Conservation (phyloP, 768 basidiomycete species). For the Lenzites betulinus region DNA sequence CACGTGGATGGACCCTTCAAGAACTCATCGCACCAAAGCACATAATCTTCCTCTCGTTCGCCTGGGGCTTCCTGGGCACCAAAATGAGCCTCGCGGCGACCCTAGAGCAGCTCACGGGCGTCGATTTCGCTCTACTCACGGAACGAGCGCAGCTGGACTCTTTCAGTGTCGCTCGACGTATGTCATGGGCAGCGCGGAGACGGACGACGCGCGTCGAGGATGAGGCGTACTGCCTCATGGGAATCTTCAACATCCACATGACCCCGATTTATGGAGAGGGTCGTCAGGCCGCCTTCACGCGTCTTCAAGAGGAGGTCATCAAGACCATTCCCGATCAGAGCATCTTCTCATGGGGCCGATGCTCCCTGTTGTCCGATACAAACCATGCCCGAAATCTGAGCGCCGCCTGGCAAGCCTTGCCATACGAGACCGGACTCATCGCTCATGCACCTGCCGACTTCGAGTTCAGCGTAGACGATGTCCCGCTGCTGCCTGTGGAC, state of each 20-base stretch:
- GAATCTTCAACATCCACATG: constrained; percentile 10
- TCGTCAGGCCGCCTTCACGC: neutral
- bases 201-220: constrained; percentile 4
- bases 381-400: neutral
- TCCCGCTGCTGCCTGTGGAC: neutral
- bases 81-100: neutral
- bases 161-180: neutral
- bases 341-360: constrained; percentile 11
- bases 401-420: neutral
- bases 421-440: neutral
- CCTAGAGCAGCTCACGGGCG: neutral
- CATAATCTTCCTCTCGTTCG: neutral
- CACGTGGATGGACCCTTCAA: neutral
- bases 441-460: neutral
- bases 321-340: constrained; percentile 11
- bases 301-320: constrained; percentile 11
- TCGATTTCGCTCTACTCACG: neutral
- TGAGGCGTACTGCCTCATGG: constrained; percentile 10
- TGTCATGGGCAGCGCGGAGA: neutral
- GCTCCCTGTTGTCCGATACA: neutral
- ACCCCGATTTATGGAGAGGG: constrained; percentile 12
- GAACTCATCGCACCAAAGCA: neutral
- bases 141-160: neutral
- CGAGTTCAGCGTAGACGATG: neutral
- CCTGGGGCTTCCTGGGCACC: neutral